These are phyloP conservation scores for Ramalina intermedia DNA, from an alignment of 495 filamentous ascomycete species.

Conservation along the genomic window DNA sequence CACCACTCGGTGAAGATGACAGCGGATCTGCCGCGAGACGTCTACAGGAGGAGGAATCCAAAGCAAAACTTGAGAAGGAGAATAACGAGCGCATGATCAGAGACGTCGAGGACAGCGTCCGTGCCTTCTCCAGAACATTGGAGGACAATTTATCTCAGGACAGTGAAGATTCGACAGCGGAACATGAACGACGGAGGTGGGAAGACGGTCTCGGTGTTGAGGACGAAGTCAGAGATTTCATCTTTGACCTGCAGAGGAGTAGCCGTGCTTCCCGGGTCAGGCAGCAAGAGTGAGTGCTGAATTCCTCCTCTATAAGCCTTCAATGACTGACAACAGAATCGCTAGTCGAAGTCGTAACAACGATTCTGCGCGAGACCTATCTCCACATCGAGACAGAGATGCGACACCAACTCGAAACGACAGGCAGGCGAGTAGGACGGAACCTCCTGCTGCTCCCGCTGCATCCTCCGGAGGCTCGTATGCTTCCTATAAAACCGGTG, in stretches of 20 bases:
- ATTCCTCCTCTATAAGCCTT: not conserved
- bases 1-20: conserved; percentile 46
- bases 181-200: conserved; percentile 90
- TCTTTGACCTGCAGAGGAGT: conserved; percentile 82
- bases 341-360: conserved; percentile 7
- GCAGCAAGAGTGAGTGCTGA: conserved; percentile 47
- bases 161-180: conserved; percentile 48
- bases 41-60: conserved; percentile 74
- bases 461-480: conserved; percentile 38
- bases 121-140: conserved; percentile 70
- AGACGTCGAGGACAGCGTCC: conserved; percentile 93
- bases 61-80: conserved; percentile 68
- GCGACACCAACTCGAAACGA: conserved; percentile 16
- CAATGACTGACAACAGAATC: conserved; percentile 7
- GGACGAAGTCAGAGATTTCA: conserved; percentile 91
- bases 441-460: conserved; percentile 26
- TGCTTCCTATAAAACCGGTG: conserved; percentile 70
- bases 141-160: conserved; percentile 80
- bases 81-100: conserved; percentile 91
- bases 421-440: conserved; percentile 20
- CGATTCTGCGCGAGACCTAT: conserved; percentile 17
- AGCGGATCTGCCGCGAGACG: conserved; percentile 63
- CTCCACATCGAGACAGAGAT: conserved; percentile 17
- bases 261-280: conserved; percentile 62
- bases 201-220: conserved; percentile 95